Percentiles rank a stretch among this genome's conserved stretches.
These are phyloP conservation scores for Gentiana straminea DNA, from an alignment of 257 asterid genomes.

Conservation along the genomic window DNA sequence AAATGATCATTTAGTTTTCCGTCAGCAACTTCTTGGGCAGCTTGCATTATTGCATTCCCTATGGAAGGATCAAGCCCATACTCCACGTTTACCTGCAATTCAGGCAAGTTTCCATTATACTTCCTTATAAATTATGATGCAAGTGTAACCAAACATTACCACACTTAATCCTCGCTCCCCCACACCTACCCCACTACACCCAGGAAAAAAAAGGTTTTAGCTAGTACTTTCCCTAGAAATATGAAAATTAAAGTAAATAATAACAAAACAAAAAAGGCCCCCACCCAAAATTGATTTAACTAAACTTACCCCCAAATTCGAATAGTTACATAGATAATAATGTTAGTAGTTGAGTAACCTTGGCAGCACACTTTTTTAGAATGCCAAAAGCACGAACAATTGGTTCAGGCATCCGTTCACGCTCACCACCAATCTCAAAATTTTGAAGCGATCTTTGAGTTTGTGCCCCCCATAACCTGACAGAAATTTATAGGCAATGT, in stretches of 20 bases:
- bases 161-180: too few relatives aligned
- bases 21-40: slow-evolving; percentile 97
- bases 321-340: not conserved
- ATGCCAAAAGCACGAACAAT: slow-evolving; percentile 84
- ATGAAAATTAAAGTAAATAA: too few relatives aligned
- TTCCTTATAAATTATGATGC: not conserved
- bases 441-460: slow-evolving; percentile 92
- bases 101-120: slow-evolving; percentile 1
- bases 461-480: slow-evolving; percentile 97
- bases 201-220: too few relatives aligned
- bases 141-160: too few relatives aligned
- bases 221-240: too few relatives aligned
- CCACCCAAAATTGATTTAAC: too few relatives aligned
- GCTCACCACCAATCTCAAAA: slow-evolving; percentile 93
- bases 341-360: slow-evolving; percentile 33
- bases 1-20: slow-evolving; percentile 91
- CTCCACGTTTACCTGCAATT: slow-evolving; percentile 72
- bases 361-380: slow-evolving; percentile 94
- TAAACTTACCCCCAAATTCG: too few relatives aligned
- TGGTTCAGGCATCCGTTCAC: slow-evolving; percentile 97
- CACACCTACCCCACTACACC: too few relatives aligned
- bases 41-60: slow-evolving; percentile 92
- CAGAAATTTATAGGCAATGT: not conserved
- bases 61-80: slow-evolving; percentile 92
- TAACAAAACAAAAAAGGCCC: too few relatives aligned